A percentile compares a stretch with the other conserved stretches of the same genome.
phyloP scores from a whole-genome alignment of 1,139 yeast species.

The Eremothecium sinecaudum region DNA sequence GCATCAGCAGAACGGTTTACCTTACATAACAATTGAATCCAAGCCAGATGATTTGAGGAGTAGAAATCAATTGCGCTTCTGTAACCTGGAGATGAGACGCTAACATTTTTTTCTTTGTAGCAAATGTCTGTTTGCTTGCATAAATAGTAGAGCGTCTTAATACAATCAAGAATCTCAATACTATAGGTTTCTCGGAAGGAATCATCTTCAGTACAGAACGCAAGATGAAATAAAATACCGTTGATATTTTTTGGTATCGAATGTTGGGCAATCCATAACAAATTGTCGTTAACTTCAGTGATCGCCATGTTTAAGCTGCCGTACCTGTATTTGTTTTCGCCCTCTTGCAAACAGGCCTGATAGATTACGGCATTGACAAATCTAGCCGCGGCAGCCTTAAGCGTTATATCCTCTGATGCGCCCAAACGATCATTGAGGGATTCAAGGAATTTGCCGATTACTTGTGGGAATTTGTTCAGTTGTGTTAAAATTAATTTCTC shows the following conservation, averaged over 20 bases:
- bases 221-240: slow-evolving; percentile 25
- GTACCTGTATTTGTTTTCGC: slow-evolving; percentile 36
- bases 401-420: slow-evolving; percentile 20
- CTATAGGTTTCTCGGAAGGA: slow-evolving; percentile 9
- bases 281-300: slow-evolving; percentile 21
- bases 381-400: slow-evolving; percentile 30
- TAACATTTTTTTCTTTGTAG: slow-evolving; percentile 20
- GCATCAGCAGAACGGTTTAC: slow-evolving; percentile 46
- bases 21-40: slow-evolving; percentile 49
- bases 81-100: slow-evolving; percentile 19
- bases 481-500: slow-evolving; percentile 24
- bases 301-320: slow-evolving; percentile 24
- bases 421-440: slow-evolving; percentile 13
- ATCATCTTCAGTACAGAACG: slow-evolving; percentile 12
- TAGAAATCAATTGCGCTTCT: slow-evolving; percentile 17
- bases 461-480: slow-evolving; percentile 32
- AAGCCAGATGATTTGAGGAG: slow-evolving; percentile 30
- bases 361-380: slow-evolving; percentile 36
- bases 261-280: slow-evolving; percentile 32
- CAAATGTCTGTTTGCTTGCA: slow-evolving; percentile 31
- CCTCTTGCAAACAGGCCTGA: slow-evolving; percentile 35
- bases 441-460: slow-evolving; percentile 34
- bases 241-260: slow-evolving; percentile 24
- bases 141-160: slow-evolving; percentile 32
- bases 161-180: slow-evolving; percentile 24